Base-by-base conservation (phyloP, 805 yeast species). In the Nakazawaea ishiwadae region DNA sequence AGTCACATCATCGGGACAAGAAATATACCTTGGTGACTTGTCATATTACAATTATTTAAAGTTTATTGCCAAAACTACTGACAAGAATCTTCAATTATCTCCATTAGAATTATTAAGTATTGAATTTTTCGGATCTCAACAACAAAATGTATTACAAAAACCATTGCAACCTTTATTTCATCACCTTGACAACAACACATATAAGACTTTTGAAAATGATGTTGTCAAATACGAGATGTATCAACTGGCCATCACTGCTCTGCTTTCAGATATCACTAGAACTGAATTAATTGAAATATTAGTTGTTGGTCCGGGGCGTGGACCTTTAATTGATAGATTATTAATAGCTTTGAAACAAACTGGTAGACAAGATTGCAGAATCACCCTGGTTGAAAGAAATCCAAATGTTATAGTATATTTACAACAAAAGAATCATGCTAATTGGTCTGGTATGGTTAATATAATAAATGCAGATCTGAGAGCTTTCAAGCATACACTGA, bases 251-350 rank as follows among this genome's bases (percentile, higher is more conserved):
- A 75, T 84, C 4, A 63, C 62, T 19, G 56, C 67, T 32, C 87
- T 90, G 0, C 44, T 84, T 14, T n/a, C 2, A 10, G 35, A 30
- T 16, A 24, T 18, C 17, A 23, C 24, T 17, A 17, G 8, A 11
- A 36, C 18, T 37, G 4, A 12, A 5, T 53, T 46, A 8, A 47
- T 69, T 20, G 61, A 62, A 9, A 62, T 85, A 7, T 69, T 84
- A 4, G 71, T 90, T 2, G 79, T 84, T 2, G 97, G 97, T 0
- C 93, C 96, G 0, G 97, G 97, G 1, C 65, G 88, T 34, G 97
- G 97, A 1, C 90, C 91, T 0, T 60, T 90, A 21, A 79, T 89
- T 2, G 79, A 79, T 33, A 65, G 71, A 16, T 64, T 75, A 0
- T 60, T 73, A 23, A 53, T 60, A 5, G 75, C 79, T 2, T 50